Base-by-base conservation (phyloP, 495 filamentous ascomycete species). In the Penicillium dipodomyicola region DNA sequence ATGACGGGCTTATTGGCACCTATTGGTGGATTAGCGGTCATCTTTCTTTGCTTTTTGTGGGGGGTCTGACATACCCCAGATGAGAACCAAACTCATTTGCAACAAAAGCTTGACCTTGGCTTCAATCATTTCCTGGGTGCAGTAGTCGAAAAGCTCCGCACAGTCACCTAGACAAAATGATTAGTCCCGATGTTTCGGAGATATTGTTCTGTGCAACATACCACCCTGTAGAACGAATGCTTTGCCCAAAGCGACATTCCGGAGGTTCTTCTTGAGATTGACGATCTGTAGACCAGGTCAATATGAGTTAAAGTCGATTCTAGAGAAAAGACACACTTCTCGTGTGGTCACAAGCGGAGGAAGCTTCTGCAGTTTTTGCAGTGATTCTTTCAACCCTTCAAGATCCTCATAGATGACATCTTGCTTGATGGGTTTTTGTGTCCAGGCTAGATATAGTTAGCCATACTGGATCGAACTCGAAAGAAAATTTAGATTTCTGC, bases 141-240 rank as follows among this genome's bases (percentile, higher is more conserved):
- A 98, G 80, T 98, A 98, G 72, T 93, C 90, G 65, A 98, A 98
- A 6, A 98, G 79, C 76, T 98, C 94, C 5, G 94, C 94, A 65
- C 94, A 98, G 74, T 98, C 94, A 51, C 92, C 79, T 81, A 48
- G 40, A 37, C 22, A 11, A 19, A 10, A 15, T 37, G 20, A 39
- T 58, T 40, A 61, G 51, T 32, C 23, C 23, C 35, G 14, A 27
- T n/a, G 25, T 35, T 27, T 37, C 12, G 17, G 37, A 42, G 10
- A 10, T 20, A 12, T 27, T 4, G 6, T 11, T 9, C 14, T 27
- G 22, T 41, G 8, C 46, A 9, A 68, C 68, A 42, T 64, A 75
- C 77, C 94, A 50, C 94, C 94, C 77, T 98, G 94, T 12, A 98
- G 82, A 11, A 98, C 83, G 68, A 98, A 97, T 12, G 93, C 90